Percentiles rank a stretch among this genome's conserved stretches.
Conservation (phyloP, 139 green algal species). For the Deuterostichococcus epilithicus region DNA sequence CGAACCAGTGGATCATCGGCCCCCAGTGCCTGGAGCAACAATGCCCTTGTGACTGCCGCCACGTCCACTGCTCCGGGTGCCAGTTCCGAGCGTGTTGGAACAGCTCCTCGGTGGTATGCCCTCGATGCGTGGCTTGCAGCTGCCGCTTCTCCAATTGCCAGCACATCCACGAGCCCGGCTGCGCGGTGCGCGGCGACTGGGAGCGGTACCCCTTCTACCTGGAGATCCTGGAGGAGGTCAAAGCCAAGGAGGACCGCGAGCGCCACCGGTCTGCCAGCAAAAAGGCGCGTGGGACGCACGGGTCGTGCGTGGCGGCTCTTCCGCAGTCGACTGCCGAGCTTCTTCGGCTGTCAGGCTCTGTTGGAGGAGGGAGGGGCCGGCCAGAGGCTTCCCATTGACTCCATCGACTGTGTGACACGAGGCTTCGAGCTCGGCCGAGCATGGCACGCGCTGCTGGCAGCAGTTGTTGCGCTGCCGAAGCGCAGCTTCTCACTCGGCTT, state of each 20-base stretch:
- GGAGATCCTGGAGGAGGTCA: slow-evolving; percentile 64
- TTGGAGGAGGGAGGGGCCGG: neutral
- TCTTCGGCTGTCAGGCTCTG: too few relatives aligned
- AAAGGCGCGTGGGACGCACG: neutral
- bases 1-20: neutral
- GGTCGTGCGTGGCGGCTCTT: too few relatives aligned
- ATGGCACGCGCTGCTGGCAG: too few relatives aligned
- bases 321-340: too few relatives aligned
- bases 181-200: slow-evolving; percentile 56
- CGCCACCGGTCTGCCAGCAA: slow-evolving; percentile 25
- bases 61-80: neutral
- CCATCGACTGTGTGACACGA: too few relatives aligned
- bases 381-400: too few relatives aligned
- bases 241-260: slow-evolving; percentile 33
- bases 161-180: slow-evolving; percentile 86
- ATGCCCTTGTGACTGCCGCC: neutral
- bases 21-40: neutral
- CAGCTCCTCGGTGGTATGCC: neutral
- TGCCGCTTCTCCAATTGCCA: slow-evolving; percentile 85
- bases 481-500: too few relatives aligned
- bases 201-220: slow-evolving; percentile 74
- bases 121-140: slow-evolving; percentile 4
- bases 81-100: neutral
- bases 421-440: too few relatives aligned
- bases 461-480: too few relatives aligned